Base-by-base conservation (phyloP, 257 asterid species). In the Catharanthus roseus region DNA sequence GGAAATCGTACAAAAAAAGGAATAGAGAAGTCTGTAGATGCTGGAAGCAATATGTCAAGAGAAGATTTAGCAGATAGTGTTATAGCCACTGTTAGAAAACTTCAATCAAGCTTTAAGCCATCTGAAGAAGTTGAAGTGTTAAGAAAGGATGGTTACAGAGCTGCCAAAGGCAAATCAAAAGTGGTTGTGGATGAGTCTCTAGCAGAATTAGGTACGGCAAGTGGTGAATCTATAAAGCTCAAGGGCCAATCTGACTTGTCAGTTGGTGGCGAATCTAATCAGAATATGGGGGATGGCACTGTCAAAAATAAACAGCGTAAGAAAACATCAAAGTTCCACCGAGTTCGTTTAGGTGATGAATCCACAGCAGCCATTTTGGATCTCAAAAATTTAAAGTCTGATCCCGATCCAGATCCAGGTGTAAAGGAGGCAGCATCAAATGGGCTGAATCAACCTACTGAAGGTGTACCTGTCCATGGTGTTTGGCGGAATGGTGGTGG, bases 401-500 rank as follows among this genome's bases (percentile, higher is more conserved):
- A 86, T 69, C 85, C 89, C 23, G 95, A 87, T 67, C 77, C 88
- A 3, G 89, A 78, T 29, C 83, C 80, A 12, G 77, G 83, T 63
- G 50, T 16, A 61, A 75, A 72, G 29, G 87, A 76, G 38, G 67
- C 71, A 44, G 68, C 78, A 57, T 67, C 78, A 16, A 77, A 65
- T 34, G 84, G 75, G 31, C 76, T 50, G 47, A 75, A 81, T 63
- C 54, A 74, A 65, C 45, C 81, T 50, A 15, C 29, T 26, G 95
- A 74, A 73, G 81, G 85, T 58, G 57, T 85, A 74, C 86, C 95
- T n/a, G 87, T 72, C 36, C 93, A 84, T 18, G 93, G 97, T 31
- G 96, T 82, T 73, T 91, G 99, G 99, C 84, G 82, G 75, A 87
- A 82, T 55, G 88, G 93, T 39, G 97, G 99, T n/a, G 97, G 96